Evolutionary conservation across 805 yeast species (phyloP), one percentile per base, ranked within the genome.

Genomic region (Candida vaughaniae): DNA sequence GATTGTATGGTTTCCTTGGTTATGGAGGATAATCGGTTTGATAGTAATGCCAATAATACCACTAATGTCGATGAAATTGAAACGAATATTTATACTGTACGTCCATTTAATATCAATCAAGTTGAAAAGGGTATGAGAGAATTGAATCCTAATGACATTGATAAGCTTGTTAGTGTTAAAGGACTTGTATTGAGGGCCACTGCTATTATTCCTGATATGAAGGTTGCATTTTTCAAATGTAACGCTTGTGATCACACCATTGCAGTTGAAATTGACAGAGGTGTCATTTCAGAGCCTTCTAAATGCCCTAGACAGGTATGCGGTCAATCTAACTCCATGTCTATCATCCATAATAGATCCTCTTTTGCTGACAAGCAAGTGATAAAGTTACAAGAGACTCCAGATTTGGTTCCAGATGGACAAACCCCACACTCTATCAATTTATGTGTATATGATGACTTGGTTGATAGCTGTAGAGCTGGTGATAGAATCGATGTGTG

Each of bases 351-450:
- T 63, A 93, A 93, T 60, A 76, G 99, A 49, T 85, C 95, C 25
- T 76, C 87, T 0, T 93, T 91, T 62, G 93, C 95, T 17, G 97
- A 93, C 62, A 93, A 91, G 56, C 99, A 93, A 63, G 91, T 93
- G 19, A 80, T 93, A 48, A 86, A 87, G 53, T 67, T 93, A 28
- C 99, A 93, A 63, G 99, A 93, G 62, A 89, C 96, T 0, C 96
- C 96, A 0, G 99, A 93, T 60, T 73, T 80, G 44, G 95, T 91
- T 11, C 99, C 99, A 3, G 98, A 86, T 64, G 99, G 99, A 12
- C 99, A 93, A 63, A 93, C 99, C 2, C 99, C 99, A 1, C 99
- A 93, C 61, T 83, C 96, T 10, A 86, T 93, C 32, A 87, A 95
- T 5, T 67, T 93, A 19, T 88, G 96, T 67, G 95, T 87, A 1